Base-by-base conservation (phyloP, 805 yeast species). In the Starmerella floricola region DNA sequence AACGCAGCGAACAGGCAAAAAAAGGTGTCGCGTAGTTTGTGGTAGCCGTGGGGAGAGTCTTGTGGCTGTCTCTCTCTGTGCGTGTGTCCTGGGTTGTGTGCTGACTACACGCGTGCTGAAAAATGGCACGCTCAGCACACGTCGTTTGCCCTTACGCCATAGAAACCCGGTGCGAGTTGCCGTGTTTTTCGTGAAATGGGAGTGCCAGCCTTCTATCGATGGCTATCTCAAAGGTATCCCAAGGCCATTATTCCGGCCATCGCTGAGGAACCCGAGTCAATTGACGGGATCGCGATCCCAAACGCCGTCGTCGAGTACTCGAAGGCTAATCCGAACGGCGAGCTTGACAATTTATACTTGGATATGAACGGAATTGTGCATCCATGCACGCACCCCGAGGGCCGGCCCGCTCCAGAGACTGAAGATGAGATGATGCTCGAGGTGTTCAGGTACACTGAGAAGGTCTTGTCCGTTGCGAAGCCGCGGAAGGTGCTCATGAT, bases 351-450 rank as follows among this genome's bases (percentile, higher is more conserved):
- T 58, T 62, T 91, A 38, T 91, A 91, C 58, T 67, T 91, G 49
- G 99, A 91, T 64, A 91, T 91, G 98, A 91, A 91, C 59, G 98
- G 97, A 67, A 91, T 91, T 57, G 98, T 91, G 4, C 99, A 91
- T 66, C 98, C 98, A 1, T 91, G 97, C 68, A 80, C 96, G 2
- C 99, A 91, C 61, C 99, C 99, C 1, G 98, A 88, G 57, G 82
- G 88, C 52, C 79, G 79, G 52, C 95, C 95, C 0, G 79, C 98
- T 0, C 99, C 99, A 11, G 93, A 78, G 53, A 86, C 88, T 0
- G 98, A 91, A 56, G 95, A 86, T 47, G 96, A 91, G 57, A 91
- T 91, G 98, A 77, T 91, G 67, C 62, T 87, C 44, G 97, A 88
- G 35, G 79, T 91, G 21, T 91, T 91, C 64, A 78, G 76, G 53